Evolutionary conservation across 345 rosid genomes (phyloP), one percentile per base, ranked within the genome.

Genomic region (Melaleuca alternifolia): DNA sequence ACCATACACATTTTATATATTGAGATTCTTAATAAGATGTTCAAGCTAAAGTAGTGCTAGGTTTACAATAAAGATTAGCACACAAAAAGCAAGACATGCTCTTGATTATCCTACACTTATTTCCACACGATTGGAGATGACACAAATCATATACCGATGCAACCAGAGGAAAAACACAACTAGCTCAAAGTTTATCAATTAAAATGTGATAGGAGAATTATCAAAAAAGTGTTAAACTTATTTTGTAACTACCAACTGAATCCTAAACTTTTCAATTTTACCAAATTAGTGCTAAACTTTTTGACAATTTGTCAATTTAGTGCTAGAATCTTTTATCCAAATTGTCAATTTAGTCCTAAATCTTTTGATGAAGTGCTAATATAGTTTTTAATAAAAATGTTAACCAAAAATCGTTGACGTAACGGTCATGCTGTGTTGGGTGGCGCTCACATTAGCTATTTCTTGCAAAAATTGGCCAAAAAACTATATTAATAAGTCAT

Each of bases 391-490:
- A 1, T 0, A 0, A 12, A 16, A 37, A 71, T 71, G 10, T 71
- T 37, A 16, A n/a, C 5, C 3, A 2, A 59, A 57, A 57, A 8
- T 65, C 1, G 0, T 33, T 65, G 26, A 71, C 48, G 3, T 30
- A 6, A 3, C 0, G 0, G 2, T 62, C 1, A 0, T 71, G 13
- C 2, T 26, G 18, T 4, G 0, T 71, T 9, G 1, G 11, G n/a
- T n/a, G n/a, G n/a, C n/a, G n/a, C n/a, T n/a, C n/a, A 18, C 0
- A 23, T 71, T 0, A 1, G 2, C 9, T 2, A 71, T 71, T 33
- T 71, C 24, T 1, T 1, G 44, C 5, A 12, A 71, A 18, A 37
- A 71, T 37, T 18, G 0, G 11, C 1, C 6, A 7, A 1, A 37
- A 1, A 24, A 18, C 26, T 33, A 37, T 3, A 71, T 37, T 71